Evolutionary conservation across 164 flowering plant genomes (phyloP).

Genomic region (Taxillus chinensis): DNA sequence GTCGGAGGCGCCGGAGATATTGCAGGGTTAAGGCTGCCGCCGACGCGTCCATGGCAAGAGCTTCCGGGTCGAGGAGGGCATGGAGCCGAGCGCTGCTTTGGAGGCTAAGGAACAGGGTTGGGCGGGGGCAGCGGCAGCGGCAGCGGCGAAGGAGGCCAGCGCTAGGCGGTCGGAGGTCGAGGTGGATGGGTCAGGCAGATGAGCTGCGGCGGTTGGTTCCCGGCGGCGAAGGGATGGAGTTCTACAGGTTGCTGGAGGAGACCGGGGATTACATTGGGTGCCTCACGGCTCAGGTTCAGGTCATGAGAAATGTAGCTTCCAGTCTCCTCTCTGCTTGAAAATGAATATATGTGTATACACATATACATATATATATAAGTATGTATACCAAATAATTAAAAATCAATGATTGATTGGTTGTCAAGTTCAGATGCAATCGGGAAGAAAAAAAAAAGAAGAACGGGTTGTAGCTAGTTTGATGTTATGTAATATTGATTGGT

Average conservation of each 20-base stretch:
- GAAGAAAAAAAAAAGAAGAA: too few relatives aligned
- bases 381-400: too few relatives aligned
- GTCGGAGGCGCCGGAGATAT: slow-evolving; percentile 5
- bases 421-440: too few relatives aligned
- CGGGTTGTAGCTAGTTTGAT: too few relatives aligned
- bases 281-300: slow-evolving; percentile 43
- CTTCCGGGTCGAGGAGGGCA: slow-evolving; percentile 29
- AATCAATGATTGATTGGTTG: too few relatives aligned
- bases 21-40: slow-evolving; percentile 35
- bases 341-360: too few relatives aligned
- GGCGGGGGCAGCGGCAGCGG: not conserved
- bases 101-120: slow-evolving; percentile 8
- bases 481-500: too few relatives aligned
- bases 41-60: slow-evolving; percentile 38
- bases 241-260: slow-evolving; percentile 40
- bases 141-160: slow-evolving; percentile 3
- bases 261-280: slow-evolving; percentile 49
- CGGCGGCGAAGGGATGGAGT: slow-evolving; percentile 48
- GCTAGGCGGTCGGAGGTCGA: not conserved
- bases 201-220: slow-evolving; percentile 42
- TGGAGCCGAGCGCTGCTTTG: slow-evolving; percentile 47
- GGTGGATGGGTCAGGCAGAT: not conserved
- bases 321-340: not conserved
- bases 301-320: slow-evolving; percentile 33
- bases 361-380: too few relatives aligned